Evolutionary conservation across 2,329 filamentous ascomycete species (phyloP), one percentile per base, ranked within the genome.

Genomic region (Aspergillus puulaauensis): DNA sequence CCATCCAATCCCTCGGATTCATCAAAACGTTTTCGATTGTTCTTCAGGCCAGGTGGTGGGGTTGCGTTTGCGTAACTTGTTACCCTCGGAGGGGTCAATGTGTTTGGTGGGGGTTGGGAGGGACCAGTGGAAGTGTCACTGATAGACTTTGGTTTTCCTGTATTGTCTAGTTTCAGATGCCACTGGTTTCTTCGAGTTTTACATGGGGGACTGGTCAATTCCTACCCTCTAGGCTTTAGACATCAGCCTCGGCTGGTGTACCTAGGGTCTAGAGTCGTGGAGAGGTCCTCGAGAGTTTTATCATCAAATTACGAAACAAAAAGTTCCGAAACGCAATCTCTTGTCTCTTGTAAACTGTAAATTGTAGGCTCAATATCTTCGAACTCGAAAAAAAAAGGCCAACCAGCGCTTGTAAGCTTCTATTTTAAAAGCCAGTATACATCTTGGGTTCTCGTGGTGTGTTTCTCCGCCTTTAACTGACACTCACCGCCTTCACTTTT

Each of bases 121-220:
- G 67, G 64, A 53, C 64, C 43, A 45, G 60, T 64, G 61, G 57
- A 59, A 61, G 37, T 52, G 39, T 56, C 46, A 44, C 23, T 21
- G 57, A 57, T 45, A 46, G 40, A 55, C 35, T 57, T 15, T 49
- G 44, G 51, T 59, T 46, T 53, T 53, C 39, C 43, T 63, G 56
- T 65, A 59, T 50, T 60, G 40, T 58, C 53, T 53, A 59, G 43
- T 54, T 64, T 62, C 40, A 53, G 57, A 35, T 50, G 62, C 53
- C 57, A 54, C 56, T 57, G 60, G 53, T 56, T 48, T 57, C 51
- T 57, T 61, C 56, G 61, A 53, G 60, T 62, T 66, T 65, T 50
- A 53, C 54, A 59, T 66, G 70, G 63, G 27, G 68, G 60, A 64
- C 71, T 75, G 73, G 73, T 76, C 73, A 76, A 75, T 68, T 54